A percentile compares a stretch with the other conserved stretches of the same genome.
Evolutionary conservation across 345 rosid genomes (phyloP).

Genomic region (Clarkia xantiana): DNA sequence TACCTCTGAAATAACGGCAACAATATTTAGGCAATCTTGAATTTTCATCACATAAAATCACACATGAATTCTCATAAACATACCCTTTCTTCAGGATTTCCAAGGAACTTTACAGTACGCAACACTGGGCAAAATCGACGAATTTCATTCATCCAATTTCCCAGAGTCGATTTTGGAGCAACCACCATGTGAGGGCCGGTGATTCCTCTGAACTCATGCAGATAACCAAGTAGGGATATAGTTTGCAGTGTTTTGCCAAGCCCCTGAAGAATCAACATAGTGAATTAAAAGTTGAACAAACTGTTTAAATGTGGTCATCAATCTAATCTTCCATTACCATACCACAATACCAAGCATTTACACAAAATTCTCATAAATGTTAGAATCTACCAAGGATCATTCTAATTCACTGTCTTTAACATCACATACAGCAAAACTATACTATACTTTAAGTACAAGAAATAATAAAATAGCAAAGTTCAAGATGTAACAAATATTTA

Average conservation of each 20-base stretch:
- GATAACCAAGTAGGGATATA: conserved; percentile 80
- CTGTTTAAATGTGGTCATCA: not conserved
- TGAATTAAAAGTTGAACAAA: not conserved
- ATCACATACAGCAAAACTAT: too few relatives aligned
- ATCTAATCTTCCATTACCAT: too few relatives aligned
- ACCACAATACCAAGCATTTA: too few relatives aligned
- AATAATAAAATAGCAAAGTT: too few relatives aligned
- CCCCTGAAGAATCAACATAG: conserved; percentile 31
- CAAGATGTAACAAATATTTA: too few relatives aligned
- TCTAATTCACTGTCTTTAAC: too few relatives aligned
- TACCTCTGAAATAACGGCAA: conserved; percentile 36
- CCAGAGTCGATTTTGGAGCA: conserved; percentile 99
- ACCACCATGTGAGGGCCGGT: conserved; percentile 99
- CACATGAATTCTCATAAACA: conserved; percentile 7
- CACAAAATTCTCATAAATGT: too few relatives aligned
- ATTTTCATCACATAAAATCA: not conserved
- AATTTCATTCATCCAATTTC: conserved; percentile 99
- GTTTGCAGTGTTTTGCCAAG: conserved; percentile 98
- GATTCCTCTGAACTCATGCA: conserved; percentile 91
- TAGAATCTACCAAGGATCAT: too few relatives aligned
- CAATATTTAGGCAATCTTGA: not conserved
- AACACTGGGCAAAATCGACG: conserved; percentile 85
- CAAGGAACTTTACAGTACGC: conserved; percentile 92
- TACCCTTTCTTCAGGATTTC: conserved; percentile 97
- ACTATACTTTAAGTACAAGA: too few relatives aligned